A percentile compares a stretch with the other conserved stretches of the same genome.
These are phyloP conservation scores for Pseudocercospora macadamiae DNA, from an alignment of 2,329 filamentous ascomycete genomes.

Conservation along the genomic window DNA sequence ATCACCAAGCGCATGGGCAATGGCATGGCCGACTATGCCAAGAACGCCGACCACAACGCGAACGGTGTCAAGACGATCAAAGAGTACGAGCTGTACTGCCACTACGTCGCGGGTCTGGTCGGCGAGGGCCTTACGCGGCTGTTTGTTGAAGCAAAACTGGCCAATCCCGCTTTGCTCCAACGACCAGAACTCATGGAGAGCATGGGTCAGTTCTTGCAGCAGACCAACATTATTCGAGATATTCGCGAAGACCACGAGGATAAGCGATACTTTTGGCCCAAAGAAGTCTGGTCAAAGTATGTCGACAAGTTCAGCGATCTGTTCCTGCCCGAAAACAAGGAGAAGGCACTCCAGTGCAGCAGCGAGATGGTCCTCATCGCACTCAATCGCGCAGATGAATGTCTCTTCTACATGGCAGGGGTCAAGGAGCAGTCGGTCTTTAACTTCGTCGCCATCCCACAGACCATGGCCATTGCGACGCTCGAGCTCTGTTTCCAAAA, in stretches of 20 bases:
- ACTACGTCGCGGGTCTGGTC: slow-evolving; percentile 98
- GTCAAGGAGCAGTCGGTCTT: slow-evolving; percentile 96
- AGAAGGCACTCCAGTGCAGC: slow-evolving; percentile 78
- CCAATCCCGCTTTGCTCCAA: slow-evolving; percentile 80
- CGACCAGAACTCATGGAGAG: slow-evolving; percentile 83
- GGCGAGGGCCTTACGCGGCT: slow-evolving; percentile 89
- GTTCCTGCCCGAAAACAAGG: slow-evolving; percentile 77
- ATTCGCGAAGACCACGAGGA: slow-evolving; percentile 88
- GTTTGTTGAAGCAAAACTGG: slow-evolving; percentile 84
- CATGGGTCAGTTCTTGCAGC: slow-evolving; percentile 97
- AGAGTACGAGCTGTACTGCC: slow-evolving; percentile 96
- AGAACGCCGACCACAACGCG: slow-evolving; percentile 72
- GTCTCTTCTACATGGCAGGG: slow-evolving; percentile 95
- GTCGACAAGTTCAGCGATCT: slow-evolving; percentile 88
- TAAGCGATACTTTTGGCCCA: slow-evolving; percentile 88
- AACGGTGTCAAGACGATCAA: slow-evolving; percentile 80
- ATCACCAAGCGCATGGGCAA: slow-evolving; percentile 95
- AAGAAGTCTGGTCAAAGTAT: slow-evolving; percentile 96
- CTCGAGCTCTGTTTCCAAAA: slow-evolving; percentile 92
- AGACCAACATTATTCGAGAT: slow-evolving; percentile 98
- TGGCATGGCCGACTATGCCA: slow-evolving; percentile 94
- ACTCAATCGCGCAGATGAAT: slow-evolving; percentile 84
- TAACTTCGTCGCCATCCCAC: slow-evolving; percentile 97
- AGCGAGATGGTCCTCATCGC: slow-evolving; percentile 95
- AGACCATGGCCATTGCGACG: slow-evolving; percentile 96